Evolutionary conservation across 2,329 filamentous ascomycete species (phyloP), one percentile per base, ranked within the genome.

Genomic region (Phyllosticta paracitricarpa): DNA sequence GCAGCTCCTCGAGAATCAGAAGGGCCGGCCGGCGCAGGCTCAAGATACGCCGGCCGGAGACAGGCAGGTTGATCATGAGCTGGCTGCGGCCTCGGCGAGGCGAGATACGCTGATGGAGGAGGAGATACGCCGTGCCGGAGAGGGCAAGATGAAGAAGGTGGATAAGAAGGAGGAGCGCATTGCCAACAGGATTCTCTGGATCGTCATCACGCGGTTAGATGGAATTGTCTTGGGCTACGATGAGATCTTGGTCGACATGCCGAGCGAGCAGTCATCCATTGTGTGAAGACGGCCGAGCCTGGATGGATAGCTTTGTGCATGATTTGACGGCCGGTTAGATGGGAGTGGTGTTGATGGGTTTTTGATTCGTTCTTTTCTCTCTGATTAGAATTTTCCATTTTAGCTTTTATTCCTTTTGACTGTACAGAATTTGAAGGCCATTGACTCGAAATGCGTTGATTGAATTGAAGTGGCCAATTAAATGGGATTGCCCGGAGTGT

Each of bases 91-190:
- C 12, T n/a, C 52, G 25, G 58, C 55, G 35, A 56, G 54, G 28
- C 51, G 54, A 17, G 25, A 53, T 26, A 35, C 56, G 26, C 51
- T 61, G 4, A 53, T 61, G 4, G 58, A 56, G n/a, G 58, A 56
- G n/a, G 58, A 61, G 58, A 61, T 61, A 3, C 51, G 33, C 22
- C 55, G 52, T 40, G 58, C 58, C 6, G 58, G 58, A 5, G 58
- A 61, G 58, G 52, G 52, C 53, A 61, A 61, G 54, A 61, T 61
- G 2, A 56, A 53, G 54, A 61, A 61, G 53, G 51, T 30, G 4
- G 58, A 61, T 3, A 61, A 53, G 53, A 61, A 61, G 54, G 58
- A 61, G 40, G 58, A 61, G 54, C 51, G 12, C 25, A 51, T 61
- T 33, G 58, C 54, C 12, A 61, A 61, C 40, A 52, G 58, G 26